Evolutionary conservation across 2,329 filamentous ascomycete genomes (phyloP).

Genomic region (Calycina herbarum): DNA sequence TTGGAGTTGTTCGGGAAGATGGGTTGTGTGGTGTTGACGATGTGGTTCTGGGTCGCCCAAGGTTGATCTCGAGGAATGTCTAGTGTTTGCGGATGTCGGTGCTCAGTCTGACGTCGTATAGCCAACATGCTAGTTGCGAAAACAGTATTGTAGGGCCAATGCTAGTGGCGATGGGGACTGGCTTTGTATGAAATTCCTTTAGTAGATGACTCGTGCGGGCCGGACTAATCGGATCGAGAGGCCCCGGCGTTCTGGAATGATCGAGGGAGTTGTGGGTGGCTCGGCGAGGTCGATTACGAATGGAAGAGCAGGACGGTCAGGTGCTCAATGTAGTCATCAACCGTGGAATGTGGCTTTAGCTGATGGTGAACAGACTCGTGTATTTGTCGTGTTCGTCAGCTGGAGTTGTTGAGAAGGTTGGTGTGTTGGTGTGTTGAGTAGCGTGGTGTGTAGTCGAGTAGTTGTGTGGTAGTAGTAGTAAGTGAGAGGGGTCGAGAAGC

Average conservation of each 20-base stretch:
- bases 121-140: constrained; percentile 13
- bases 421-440: not conserved
- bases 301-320: not conserved
- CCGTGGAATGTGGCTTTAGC: not conserved
- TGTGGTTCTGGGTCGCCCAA: not conserved
- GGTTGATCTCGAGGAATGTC: constrained; percentile 12
- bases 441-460: not conserved
- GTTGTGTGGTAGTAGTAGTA: not conserved
- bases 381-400: constrained; percentile 6
- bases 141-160: not conserved
- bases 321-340: constrained; percentile 15
- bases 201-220: constrained; percentile 8
- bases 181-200: constrained; percentile 8
- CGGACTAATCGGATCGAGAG: constrained; percentile 9
- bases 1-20: constrained; percentile 3
- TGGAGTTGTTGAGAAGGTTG: not conserved
- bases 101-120: constrained; percentile 14
- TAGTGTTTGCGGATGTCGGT: constrained; percentile 6
- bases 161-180: constrained; percentile 11
- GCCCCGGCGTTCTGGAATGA: constrained; percentile 12
- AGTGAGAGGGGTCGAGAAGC: not conserved
- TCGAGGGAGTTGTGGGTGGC: constrained; percentile 7
- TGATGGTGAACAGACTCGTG: not conserved
- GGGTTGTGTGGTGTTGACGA: not conserved
- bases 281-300: constrained; percentile 13